Base-by-base conservation (phyloP, 345 rosid genomes). In the Pelargonium nanum region DNA sequence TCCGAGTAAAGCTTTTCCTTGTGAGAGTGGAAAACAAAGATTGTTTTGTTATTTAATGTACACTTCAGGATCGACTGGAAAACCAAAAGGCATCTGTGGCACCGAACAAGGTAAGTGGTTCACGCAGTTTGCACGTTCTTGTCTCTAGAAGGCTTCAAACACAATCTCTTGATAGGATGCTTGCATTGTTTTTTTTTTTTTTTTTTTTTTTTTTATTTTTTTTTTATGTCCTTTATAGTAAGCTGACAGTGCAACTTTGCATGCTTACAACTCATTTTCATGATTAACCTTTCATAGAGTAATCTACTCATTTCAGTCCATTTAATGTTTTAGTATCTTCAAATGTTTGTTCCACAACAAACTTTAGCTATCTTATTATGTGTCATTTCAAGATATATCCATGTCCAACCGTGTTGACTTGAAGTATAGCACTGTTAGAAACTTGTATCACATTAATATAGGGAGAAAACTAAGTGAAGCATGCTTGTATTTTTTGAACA, bases 1-100 rank as follows among this genome's bases (percentile, higher is more conserved):
- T 21, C 20, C 65, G 6, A 64, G 61, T 64, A 72, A 68, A 53
- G 56, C 28, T 67, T 87, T 80, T 80, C 88, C 89, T 68, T 89
- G 99, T 69, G 67, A 68, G 68, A 72, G 45, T 58, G 73, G 65
- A 45, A 63, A 64, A 21, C 65, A 75, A 40, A 84, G 94, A 63
- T 53, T 56, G 20, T 89, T 89, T 68, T 85, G 96, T 70, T 93
- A 85, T 80, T 59, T 93, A 32, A 80, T 93, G 85, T 89, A 84
- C 73, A 93, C 99, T 9, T 93, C 97, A 3, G 99, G 99, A 59
- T 93, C 99, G 15, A 84, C 88, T 25, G 99, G 97, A 61, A 77
- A 63, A 59, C 97, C 99, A 20, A 93, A 89, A 83, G 97, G 96
- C 24, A 87, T 93, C 40, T 85, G 88, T 64, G 99, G 97, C 60